Evolutionary conservation across 129 eudicot species (phyloP).

Genomic region (Chrysanthemum lavandulifolium): DNA sequence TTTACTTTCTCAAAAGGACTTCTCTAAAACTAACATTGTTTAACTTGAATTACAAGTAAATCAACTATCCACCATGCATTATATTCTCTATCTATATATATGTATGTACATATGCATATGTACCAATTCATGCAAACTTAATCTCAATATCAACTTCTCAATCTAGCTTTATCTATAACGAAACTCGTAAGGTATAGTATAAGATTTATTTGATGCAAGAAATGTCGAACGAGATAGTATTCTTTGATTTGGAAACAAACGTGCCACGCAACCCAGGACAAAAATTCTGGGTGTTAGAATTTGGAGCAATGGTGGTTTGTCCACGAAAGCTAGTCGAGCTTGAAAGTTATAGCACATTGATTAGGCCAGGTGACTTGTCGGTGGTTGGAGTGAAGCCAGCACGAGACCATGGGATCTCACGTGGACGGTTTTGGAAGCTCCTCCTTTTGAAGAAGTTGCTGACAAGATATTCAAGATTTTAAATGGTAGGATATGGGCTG

Average conservation of each 20-base stretch:
- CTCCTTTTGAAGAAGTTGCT: slow-evolving; percentile 72
- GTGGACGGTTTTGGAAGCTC: slow-evolving; percentile 58
- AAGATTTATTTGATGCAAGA: slow-evolving; percentile 23
- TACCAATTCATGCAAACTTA: slow-evolving; percentile 1
- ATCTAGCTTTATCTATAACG: neutral
- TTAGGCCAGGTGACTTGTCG: slow-evolving; percentile 72
- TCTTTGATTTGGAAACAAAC: slow-evolving; percentile 92
- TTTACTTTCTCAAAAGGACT: slow-evolving; percentile 34
- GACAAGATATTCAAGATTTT: slow-evolving; percentile 63
- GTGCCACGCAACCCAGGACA: slow-evolving; percentile 70
- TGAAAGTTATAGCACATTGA: slow-evolving; percentile 75
- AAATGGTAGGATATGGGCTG: slow-evolving; percentile 94
- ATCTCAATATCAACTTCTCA: neutral
- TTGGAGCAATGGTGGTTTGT: slow-evolving; percentile 91
- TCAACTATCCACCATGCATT: slow-evolving; percentile 36
- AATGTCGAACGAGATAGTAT: slow-evolving; percentile 71
- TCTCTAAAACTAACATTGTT: slow-evolving; percentile 29
- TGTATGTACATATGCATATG: neutral
- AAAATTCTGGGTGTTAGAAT: slow-evolving; percentile 65
- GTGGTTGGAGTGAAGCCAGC: slow-evolving; percentile 61
- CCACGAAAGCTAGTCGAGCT: slow-evolving; percentile 70
- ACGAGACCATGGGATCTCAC: slow-evolving; percentile 67
- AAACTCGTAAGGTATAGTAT: neutral
- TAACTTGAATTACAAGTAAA: slow-evolving; percentile 81
- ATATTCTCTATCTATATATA: slow-evolving; percentile 22